phyloP scores from a whole-genome alignment of 2,329 filamentous ascomycete genomes.

The Penicillium polonicum region DNA sequence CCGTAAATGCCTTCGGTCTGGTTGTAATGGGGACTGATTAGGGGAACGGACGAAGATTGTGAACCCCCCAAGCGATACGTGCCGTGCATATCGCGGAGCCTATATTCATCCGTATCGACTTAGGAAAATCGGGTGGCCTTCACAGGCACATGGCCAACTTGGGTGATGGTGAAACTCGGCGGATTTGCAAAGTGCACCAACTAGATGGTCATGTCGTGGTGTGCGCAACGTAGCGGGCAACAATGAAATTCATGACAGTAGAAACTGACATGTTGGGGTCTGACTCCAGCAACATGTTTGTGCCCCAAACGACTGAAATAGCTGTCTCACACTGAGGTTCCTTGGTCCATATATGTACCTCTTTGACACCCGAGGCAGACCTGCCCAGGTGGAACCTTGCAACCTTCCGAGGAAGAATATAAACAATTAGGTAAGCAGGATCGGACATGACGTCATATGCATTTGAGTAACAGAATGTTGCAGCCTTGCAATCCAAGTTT shows the following conservation, averaged over 20 bases:
- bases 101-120: neutral
- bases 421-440: neutral
- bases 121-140: neutral
- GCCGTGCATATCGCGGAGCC: neutral
- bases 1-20: no score
- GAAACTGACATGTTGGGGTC: neutral
- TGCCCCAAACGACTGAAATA: neutral
- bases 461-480: neutral
- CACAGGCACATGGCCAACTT: neutral
- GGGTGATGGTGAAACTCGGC: neutral
- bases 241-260: no score
- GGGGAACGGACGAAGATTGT: neutral
- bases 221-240: no score
- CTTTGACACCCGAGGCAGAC: neutral
- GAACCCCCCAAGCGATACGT: neutral
- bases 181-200: neutral
- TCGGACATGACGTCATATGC: neutral
- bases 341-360: no score
- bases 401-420: no score
- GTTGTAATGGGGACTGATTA: neutral
- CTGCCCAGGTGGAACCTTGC: no score
- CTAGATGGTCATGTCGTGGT: neutral
- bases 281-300: neutral
- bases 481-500: neutral
- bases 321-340: neutral